Base-by-base conservation (phyloP, 176 grass and related monocot species). In the Carex pumila region DNA sequence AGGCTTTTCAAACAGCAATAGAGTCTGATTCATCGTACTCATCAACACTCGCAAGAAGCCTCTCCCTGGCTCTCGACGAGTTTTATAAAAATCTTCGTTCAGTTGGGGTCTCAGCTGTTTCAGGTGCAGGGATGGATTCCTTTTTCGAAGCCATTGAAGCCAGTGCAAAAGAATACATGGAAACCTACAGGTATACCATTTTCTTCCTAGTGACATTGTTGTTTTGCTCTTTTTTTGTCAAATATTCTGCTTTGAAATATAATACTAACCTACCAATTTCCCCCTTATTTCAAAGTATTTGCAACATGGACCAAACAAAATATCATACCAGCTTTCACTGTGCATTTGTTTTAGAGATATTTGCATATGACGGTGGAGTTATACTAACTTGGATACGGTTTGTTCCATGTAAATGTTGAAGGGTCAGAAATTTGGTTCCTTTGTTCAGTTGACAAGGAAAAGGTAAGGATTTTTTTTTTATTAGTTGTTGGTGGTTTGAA, bases 71-170 rank as follows among this genome's bases (percentile, higher is more conserved):
- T 13, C 88, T 98, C 56, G 93, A 98, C 17, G 96, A 98, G 70
- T 98, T 98, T 54, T 98, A 98, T 79, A 95, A 92, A 29, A 98
- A 93, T 60, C 71, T 98, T 70, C 86, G 77, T 10, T 89, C 96
- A n/a, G 92, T 98, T 9, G 93, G 96, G 84, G 93, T 98, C 80
- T 98, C 96, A 6, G 93, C 93, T 3, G 81, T 98, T 84, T 95
- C 93, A 82, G 93, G 91, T 65, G 47, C 67, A 78, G 96, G 93
- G 82, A 87, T 98, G 64, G 72, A 92, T 85, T 30, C 83, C 62
- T 98, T 95, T 87, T 95, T 89, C 81, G 86, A 87, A 78, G 91
- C 96, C 63, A 86, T 98, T 72, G 89, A 98, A 90, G 81, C 76
- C 52, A 95, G 96, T 5, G 89, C 86, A 53, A 90, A 87, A 41